Percentiles rank a stretch among this genome's conserved stretches.
Conservation (phyloP, 2,329 filamentous ascomycete species). For the Calycina herbarum region DNA sequence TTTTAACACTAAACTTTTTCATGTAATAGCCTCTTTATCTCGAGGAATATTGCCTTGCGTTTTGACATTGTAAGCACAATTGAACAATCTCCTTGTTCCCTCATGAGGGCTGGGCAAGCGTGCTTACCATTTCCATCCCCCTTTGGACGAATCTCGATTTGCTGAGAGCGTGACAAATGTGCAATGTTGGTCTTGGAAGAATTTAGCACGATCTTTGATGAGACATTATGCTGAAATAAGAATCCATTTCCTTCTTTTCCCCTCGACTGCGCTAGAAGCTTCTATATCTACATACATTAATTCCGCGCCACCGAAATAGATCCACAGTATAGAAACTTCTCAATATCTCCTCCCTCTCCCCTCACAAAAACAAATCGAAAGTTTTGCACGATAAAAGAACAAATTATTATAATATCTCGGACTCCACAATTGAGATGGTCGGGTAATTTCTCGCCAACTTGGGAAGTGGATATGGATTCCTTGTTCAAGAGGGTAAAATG, state of each 20-base stretch:
- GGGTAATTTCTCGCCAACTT: neutral
- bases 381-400: neutral
- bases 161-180: too few relatives aligned
- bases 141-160: too few relatives aligned
- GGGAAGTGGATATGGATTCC: neutral
- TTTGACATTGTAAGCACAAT: neutral
- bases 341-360: neutral
- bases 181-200: too few relatives aligned
- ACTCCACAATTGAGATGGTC: neutral
- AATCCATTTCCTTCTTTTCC: neutral
- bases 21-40: neutral
- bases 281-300: neutral
- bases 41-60: neutral
- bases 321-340: neutral
- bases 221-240: neutral
- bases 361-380: neutral
- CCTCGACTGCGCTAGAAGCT: neutral
- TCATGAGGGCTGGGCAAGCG: too few relatives aligned
- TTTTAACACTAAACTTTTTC: neutral
- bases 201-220: neutral
- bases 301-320: neutral
- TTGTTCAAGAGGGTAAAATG: neutral
- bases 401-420: neutral
- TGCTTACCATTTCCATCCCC: too few relatives aligned
- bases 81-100: neutral